Conservation (phyloP, 495 filamentous ascomycete genomes). For the Aspergillus panamensis region DNA sequence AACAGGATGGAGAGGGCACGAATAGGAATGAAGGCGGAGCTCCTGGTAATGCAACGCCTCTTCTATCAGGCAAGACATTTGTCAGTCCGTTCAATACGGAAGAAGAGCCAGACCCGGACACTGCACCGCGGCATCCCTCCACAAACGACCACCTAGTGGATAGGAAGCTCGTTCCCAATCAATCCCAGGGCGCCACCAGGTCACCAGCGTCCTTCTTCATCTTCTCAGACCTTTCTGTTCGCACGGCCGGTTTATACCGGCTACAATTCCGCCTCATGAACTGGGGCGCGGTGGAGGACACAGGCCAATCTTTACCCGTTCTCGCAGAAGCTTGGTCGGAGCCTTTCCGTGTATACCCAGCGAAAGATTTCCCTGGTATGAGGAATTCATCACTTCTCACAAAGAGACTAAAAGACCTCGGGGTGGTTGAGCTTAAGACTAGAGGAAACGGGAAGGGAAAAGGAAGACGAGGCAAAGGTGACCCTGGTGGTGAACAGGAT, state of each 20-base stretch:
- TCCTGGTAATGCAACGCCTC: slow-evolving; percentile 25
- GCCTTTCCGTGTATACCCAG: slow-evolving; percentile 82
- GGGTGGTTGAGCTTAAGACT: slow-evolving; percentile 46
- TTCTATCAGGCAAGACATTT: slow-evolving; percentile 42
- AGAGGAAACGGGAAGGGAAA: slow-evolving; percentile 46
- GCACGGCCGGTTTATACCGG: slow-evolving; percentile 77
- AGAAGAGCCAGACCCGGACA: slow-evolving; percentile 45
- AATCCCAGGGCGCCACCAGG: slow-evolving; percentile 30
- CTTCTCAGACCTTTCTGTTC: slow-evolving; percentile 90
- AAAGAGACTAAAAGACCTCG: slow-evolving; percentile 41
- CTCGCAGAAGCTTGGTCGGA: slow-evolving; percentile 68
- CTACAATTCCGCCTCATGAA: slow-evolving; percentile 87
- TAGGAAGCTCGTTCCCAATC: background rate
- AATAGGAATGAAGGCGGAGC: background rate
- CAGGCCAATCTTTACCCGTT: slow-evolving; percentile 59
- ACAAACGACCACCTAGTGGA: slow-evolving; percentile 30
- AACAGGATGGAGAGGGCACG: slow-evolving; percentile 6
- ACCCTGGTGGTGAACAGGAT: background rate
- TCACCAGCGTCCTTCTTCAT: slow-evolving; percentile 74
- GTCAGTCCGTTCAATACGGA: slow-evolving; percentile 42
- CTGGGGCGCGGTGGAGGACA: slow-evolving; percentile 44
- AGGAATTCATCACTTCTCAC: slow-evolving; percentile 47
- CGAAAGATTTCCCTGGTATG: slow-evolving; percentile 98
- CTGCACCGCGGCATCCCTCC: slow-evolving; percentile 64
- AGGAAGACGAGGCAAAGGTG: slow-evolving; percentile 29